Evolutionary conservation across 2,329 filamentous ascomycete genomes (phyloP).

Genomic region (Lanzia echinophila): DNA sequence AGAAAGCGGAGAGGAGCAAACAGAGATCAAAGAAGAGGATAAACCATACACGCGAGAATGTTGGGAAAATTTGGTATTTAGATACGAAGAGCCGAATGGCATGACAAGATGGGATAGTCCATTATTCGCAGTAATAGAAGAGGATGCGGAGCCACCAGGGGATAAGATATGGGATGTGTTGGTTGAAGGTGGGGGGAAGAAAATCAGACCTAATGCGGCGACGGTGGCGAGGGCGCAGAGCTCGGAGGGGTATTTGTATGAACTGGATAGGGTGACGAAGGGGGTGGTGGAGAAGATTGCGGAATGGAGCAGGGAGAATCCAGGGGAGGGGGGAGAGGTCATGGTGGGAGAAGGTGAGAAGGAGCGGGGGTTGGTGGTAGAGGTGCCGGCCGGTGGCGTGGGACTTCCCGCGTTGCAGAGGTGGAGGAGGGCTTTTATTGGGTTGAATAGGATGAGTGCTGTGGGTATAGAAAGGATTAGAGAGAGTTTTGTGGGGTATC

Average conservation of each 20-base stretch:
- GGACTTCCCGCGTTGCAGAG: slow-evolving; percentile 72
- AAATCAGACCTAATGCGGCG: slow-evolving; percentile 66
- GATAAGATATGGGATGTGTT: slow-evolving; percentile 70
- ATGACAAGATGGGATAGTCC: slow-evolving; percentile 83
- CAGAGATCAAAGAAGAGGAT: slow-evolving; percentile 30
- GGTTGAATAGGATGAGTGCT: slow-evolving; percentile 64
- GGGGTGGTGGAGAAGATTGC: slow-evolving; percentile 65
- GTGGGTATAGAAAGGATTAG: slow-evolving; percentile 48
- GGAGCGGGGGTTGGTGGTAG: slow-evolving; percentile 48
- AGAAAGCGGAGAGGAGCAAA: slow-evolving; percentile 27
- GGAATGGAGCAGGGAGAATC: slow-evolving; percentile 59
- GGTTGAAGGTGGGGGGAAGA: slow-evolving; percentile 51
- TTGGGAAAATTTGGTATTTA: slow-evolving; percentile 43
- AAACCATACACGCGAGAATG: slow-evolving; percentile 24
- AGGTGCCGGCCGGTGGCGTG: slow-evolving; percentile 59
- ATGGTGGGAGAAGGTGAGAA: slow-evolving; percentile 22
- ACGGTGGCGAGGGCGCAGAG: slow-evolving; percentile 62
- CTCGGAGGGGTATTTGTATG: slow-evolving; percentile 67
- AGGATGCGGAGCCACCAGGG: slow-evolving; percentile 63
- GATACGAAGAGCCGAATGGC: slow-evolving; percentile 80
- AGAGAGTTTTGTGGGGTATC: slow-evolving; percentile 58
- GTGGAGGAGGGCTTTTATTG: slow-evolving; percentile 69
- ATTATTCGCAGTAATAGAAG: slow-evolving; percentile 71
- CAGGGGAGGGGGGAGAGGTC: slow-evolving; percentile 54
- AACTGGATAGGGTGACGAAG: slow-evolving; percentile 72